Percentiles rank a stretch among this genome's conserved stretches.
phyloP scores from a whole-genome alignment of 108 stramenopile species.

The Fistulifera pelliculosa region DNA sequence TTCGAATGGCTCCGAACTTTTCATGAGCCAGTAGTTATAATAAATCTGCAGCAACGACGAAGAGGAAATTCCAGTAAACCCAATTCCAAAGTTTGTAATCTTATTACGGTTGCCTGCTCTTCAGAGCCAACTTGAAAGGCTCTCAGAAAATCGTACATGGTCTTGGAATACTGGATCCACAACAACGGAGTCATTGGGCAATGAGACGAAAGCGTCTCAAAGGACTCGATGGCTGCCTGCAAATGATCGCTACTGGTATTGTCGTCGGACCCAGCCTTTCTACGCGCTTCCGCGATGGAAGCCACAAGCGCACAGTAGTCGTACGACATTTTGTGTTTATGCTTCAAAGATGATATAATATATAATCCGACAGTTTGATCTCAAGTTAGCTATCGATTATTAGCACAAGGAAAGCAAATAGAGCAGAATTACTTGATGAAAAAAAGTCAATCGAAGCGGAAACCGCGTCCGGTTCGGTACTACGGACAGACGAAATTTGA shows the following conservation, averaged over 20 bases:
- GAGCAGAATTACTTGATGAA: too few relatives aligned
- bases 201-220: slow-evolving; percentile 24
- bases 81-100: slow-evolving; percentile 56
- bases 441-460: too few relatives aligned
- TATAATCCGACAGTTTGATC: too few relatives aligned
- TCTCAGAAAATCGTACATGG: slow-evolving; percentile 29
- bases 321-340: slow-evolving; percentile 28
- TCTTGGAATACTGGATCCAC: slow-evolving; percentile 81
- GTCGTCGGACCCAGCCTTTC: neutral
- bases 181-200: slow-evolving; percentile 84
- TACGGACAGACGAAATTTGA: too few relatives aligned
- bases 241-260: slow-evolving; percentile 5
- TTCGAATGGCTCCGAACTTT: slow-evolving; percentile 9
- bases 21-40: slow-evolving; percentile 30
- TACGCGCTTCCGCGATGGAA: slow-evolving; percentile 19
- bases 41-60: slow-evolving; percentile 37
- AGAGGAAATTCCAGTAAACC: slow-evolving; percentile 66
- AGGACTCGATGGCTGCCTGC: slow-evolving; percentile 20
- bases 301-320: slow-evolving; percentile 41
- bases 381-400: too few relatives aligned
- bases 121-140: too few relatives aligned
- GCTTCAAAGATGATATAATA: too few relatives aligned
- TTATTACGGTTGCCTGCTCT: slow-evolving; percentile 28
- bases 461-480: too few relatives aligned
- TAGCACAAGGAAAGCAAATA: too few relatives aligned